Evolutionary conservation across 2,329 filamentous ascomycete genomes (phyloP).

Genomic region (Beauveria brongniartii): DNA sequence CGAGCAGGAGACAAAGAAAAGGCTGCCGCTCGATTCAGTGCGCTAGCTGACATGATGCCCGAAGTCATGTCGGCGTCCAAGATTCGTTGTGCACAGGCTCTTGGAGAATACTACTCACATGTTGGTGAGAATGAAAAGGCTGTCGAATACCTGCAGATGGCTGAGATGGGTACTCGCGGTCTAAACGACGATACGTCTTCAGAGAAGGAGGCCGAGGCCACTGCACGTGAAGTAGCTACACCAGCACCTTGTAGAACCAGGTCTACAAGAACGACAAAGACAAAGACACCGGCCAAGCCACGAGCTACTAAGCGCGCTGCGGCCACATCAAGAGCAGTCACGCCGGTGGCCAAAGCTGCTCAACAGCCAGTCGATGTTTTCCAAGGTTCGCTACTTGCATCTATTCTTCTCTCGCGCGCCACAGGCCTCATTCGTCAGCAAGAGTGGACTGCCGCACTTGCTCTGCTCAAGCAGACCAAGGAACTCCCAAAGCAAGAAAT

Average conservation of each 20-base stretch:
- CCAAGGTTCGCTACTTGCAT: constrained; percentile 28
- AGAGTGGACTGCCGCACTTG: constrained; percentile 51
- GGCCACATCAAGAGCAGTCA: constrained; percentile 18
- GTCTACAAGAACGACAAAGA: constrained; percentile 9
- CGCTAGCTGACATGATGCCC: constrained; percentile 44
- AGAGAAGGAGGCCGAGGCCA: constrained; percentile 11
- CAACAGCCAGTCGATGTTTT: constrained; percentile 25
- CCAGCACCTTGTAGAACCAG: constrained; percentile 11
- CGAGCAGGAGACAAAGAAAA: constrained; percentile 52
- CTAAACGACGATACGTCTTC: background rate
- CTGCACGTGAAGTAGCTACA: constrained; percentile 12
- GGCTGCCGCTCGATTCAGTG: constrained; percentile 43
- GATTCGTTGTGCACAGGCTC: constrained; percentile 41
- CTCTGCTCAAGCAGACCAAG: constrained; percentile 43
- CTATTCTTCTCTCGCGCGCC: constrained; percentile 31
- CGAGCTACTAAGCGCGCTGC: constrained; percentile 4
- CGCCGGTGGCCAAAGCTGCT: constrained; percentile 14
- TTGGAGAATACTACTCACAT: constrained; percentile 48
- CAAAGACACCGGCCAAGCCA: constrained; percentile 10
- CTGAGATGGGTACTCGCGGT: constrained; percentile 29
- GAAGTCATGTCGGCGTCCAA: constrained; percentile 28
- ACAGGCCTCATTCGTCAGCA: constrained; percentile 38
- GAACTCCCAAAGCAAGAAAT: constrained; percentile 33
- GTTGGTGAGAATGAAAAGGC: constrained; percentile 37
- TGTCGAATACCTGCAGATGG: constrained; percentile 35